Base-by-base conservation (phyloP, 805 yeast genomes). In the Cyberlindnera xylosilytica region DNA sequence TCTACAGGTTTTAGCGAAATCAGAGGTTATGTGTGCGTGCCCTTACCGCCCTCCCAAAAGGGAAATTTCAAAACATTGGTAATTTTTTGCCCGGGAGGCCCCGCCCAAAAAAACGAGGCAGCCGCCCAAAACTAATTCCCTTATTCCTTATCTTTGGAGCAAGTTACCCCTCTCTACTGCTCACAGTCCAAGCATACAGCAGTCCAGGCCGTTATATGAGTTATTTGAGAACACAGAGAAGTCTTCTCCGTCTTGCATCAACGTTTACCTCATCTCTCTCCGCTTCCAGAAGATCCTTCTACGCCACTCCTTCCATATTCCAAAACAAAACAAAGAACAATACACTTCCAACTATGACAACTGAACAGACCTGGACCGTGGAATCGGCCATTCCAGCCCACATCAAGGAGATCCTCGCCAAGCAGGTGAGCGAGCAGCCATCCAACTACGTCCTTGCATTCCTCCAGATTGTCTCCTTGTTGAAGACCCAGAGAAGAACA, bases 401-500 rank as follows among this genome's bases (percentile, higher is more conserved):
- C 15, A 62, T 79, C 36, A 58, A 62, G 49, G 53, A 50, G 17
- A 58, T 74, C 20, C 55, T 79, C 8, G 20, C 41, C 26, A 20
- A 36, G 34, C 47, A 24, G 9, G 35, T 31, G 15, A 26, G 16
- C 18, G 31, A 22, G 53, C 41, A 36, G 55, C 70, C 42, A 20
- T 56, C 69, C 38, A 75, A 77, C 53, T 78, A 79, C 60, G 73
- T 81, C 39, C 55, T 78, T 33, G 76, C 76, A 13, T 77, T 79
- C 48, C 62, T 79, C 39, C 87, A 87, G 57, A 76, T 88, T 24
- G 76, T 87, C 0, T 74, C 83, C 39, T 70, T 80, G 26, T 70
- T 91, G 53, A 91, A 91, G 63, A 69, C 79, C 4, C 91, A 87
- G 57, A 80, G 74, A 52, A 75, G 99, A 60, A 91, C 99, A 0